Conservation (phyloP, 202 grass and related monocot species). For the Zizania palustris region DNA sequence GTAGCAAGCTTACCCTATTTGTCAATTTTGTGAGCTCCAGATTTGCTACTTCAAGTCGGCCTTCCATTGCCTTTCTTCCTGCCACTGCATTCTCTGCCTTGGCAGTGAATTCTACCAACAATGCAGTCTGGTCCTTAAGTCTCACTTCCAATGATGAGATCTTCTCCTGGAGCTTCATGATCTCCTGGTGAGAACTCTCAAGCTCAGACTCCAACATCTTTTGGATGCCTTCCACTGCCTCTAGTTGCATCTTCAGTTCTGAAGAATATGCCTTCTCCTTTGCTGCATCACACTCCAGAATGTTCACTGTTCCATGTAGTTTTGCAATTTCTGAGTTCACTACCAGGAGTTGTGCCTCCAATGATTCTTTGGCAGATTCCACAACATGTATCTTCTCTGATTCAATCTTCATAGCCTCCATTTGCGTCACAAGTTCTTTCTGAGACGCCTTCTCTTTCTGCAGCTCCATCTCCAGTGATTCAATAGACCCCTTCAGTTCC, state of each 20-base stretch:
- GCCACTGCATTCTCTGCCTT: conserved; percentile 51
- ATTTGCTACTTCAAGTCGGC: conserved; percentile 66
- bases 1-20: conserved; percentile 62
- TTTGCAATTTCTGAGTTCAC: conserved; percentile 45
- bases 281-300: conserved; percentile 41
- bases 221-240: conserved; percentile 55
- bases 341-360: conserved; percentile 45
- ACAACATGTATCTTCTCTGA: conserved; percentile 39
- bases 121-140: conserved; percentile 71
- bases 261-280: conserved; percentile 55
- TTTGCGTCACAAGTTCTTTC: conserved; percentile 49
- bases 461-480: conserved; percentile 44
- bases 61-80: conserved; percentile 53
- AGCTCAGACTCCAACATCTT: conserved; percentile 64
- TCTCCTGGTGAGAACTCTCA: conserved; percentile 51
- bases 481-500: conserved; percentile 42
- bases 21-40: conserved; percentile 60
- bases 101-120: conserved; percentile 60
- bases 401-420: conserved; percentile 46
- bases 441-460: conserved; percentile 33
- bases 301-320: conserved; percentile 33
- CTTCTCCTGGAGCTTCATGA: conserved; percentile 54
- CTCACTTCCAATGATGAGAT: conserved; percentile 59
- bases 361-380: conserved; percentile 46
- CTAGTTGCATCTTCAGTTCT: conserved; percentile 53